These are phyloP conservation scores for Terana coerulea DNA, from an alignment of 768 basidiomycete species.

Conservation along the genomic window DNA sequence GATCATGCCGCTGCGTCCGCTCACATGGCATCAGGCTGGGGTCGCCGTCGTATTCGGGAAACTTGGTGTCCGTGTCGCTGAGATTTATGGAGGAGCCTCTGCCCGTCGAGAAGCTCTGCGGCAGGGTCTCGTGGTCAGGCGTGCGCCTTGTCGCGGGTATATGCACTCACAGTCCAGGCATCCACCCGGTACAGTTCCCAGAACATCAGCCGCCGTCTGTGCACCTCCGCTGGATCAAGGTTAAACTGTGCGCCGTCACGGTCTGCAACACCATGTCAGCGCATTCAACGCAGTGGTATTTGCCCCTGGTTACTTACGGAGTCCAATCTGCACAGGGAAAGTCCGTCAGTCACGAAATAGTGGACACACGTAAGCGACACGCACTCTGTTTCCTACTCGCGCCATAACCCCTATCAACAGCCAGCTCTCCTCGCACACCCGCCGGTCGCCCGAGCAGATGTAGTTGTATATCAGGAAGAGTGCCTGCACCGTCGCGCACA, in stretches of 20 bases:
- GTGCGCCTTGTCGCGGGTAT: no score
- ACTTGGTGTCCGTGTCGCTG: slow-evolving; percentile 48
- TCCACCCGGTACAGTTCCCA: slow-evolving; percentile 54
- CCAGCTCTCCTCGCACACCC: slow-evolving; percentile 45
- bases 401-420: slow-evolving; percentile 41
- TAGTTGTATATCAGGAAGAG: slow-evolving; percentile 42
- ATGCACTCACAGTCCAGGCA: slow-evolving; percentile 40
- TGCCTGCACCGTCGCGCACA: slow-evolving; percentile 44
- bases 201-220: slow-evolving; percentile 43
- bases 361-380: slow-evolving; percentile 18
- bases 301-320: slow-evolving; percentile 36
- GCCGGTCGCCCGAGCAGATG: slow-evolving; percentile 39
- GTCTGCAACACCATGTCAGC: slow-evolving; percentile 31
- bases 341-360: not conserved
- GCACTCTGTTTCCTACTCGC: slow-evolving; percentile 41
- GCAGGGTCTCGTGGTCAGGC: not conserved
- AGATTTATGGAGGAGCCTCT: slow-evolving; percentile 43
- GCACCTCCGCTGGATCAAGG: slow-evolving; percentile 40
- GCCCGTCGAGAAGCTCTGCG: slow-evolving; percentile 46
- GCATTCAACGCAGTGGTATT: not conserved
- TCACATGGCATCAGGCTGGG: slow-evolving; percentile 30
- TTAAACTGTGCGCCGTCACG: slow-evolving; percentile 49
- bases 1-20: slow-evolving; percentile 14
- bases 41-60: slow-evolving; percentile 43
- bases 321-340: slow-evolving; percentile 40